A percentile compares a stretch with the other conserved stretches of the same genome.
Conservation (phyloP, 179 eudicot species). For the Camellia oleifera region DNA sequence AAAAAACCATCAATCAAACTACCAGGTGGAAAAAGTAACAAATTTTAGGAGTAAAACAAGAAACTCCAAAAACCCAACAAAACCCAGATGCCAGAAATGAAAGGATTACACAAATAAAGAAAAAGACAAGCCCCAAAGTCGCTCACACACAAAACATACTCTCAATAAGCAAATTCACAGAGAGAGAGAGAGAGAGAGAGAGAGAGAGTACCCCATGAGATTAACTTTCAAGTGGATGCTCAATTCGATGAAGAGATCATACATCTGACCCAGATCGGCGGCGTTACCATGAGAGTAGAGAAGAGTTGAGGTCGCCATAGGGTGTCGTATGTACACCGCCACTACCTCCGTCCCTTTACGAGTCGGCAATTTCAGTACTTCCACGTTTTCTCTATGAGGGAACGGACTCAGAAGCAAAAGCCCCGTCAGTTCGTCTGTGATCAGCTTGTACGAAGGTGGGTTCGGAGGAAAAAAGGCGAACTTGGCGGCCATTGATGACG, state of each 20-base stretch:
- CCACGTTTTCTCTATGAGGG: neutral
- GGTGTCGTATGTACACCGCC: conserved; percentile 30
- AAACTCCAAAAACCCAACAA: neutral
- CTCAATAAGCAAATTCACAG: neutral
- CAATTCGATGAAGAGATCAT: conserved; percentile 33
- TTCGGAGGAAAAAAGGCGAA: conserved; percentile 1
- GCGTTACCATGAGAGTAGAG: conserved; percentile 38
- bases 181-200: neutral
- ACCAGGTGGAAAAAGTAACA: neutral
- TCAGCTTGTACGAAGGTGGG: neutral
- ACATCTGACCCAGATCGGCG: conserved; percentile 34
- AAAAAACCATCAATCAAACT: too few relatives aligned
- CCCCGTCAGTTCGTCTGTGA: neutral
- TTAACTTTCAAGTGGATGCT: conserved; percentile 33
- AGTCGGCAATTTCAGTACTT: conserved; percentile 19
- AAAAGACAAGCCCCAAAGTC: neutral
- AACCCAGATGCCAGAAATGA: conserved; percentile 5
- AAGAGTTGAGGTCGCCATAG: conserved; percentile 34
- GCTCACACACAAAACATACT: neutral
- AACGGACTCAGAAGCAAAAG: neutral
- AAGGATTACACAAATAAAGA: too few relatives aligned
- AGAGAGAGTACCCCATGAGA: conserved; percentile 27
- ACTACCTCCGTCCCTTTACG: conserved; percentile 28
- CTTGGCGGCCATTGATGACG: conserved; percentile 6
- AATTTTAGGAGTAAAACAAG: too few relatives aligned